Base-by-base conservation (phyloP, 257 asterid species). In the Verbascum thapsus region DNA sequence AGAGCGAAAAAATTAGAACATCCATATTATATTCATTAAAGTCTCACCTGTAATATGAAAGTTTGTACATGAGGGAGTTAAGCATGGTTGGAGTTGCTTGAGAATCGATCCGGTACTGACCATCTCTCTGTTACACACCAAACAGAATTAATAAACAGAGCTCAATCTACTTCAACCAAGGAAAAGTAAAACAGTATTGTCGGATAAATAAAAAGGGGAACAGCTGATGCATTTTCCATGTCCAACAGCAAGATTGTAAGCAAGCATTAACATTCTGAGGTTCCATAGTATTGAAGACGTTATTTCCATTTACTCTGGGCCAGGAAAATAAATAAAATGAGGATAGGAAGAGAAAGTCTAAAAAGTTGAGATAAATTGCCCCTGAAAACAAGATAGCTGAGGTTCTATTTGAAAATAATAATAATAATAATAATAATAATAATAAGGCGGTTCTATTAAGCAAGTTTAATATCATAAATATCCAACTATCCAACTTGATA, bases 61-160 rank as follows among this genome's bases (percentile, higher is more conserved):
- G 98, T 76, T 86, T 94, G 90, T 94, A 94, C 99, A 94, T 90
- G 63, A 94, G 99, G 74, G 78, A 68, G 83, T 94, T 94, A 58
- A 94, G 88, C 98, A 90, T 94, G 73, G 99, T 94, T 30, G 90
- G 95, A 62, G 99, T 94, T 61, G 99, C 99, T 72, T 90, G 85
- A 66, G 87, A 71, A 75, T 94, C 97, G 18, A 94, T 94, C 79
- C 97, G 87, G 84, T 94, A 94, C 78, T 90, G 98, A 15, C 99
- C 99, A 76, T 94, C 99, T 74, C 98, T 94, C 99, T 94, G 79
- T 70, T 66, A 64, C 71, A 41, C 56, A 72, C 67, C 69, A 68
- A 10, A 64, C 17, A 57, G 39, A 49, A 58, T 71, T 60, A 47
- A 64, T 34, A 64, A 62, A 58, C 30, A 63, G 51, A 48, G 19